Conservation (phyloP, 2,329 filamentous ascomycete species). For the Stagonosporopsis chrysanthemi region DNA sequence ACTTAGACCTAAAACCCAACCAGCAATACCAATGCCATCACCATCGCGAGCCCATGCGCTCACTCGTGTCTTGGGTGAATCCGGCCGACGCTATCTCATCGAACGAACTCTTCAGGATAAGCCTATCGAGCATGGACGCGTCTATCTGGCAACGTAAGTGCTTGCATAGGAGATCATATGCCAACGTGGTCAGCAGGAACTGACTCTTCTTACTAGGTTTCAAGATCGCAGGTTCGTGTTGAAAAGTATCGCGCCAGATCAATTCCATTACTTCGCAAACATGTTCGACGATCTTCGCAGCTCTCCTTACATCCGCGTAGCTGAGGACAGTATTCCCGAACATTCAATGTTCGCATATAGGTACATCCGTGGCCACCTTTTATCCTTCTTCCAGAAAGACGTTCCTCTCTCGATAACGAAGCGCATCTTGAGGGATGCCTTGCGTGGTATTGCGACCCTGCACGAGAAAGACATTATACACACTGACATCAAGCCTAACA, state of each 20-base stretch:
- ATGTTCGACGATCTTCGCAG: constrained; percentile 22
- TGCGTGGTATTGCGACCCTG: constrained; percentile 16
- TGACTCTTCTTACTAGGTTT: no score
- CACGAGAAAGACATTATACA: constrained; percentile 27
- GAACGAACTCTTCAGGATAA: constrained; percentile 16
- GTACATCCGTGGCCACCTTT: constrained; percentile 54
- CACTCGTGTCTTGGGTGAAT: constrained; percentile 7
- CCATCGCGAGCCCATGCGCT: not conserved
- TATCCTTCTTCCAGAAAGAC: constrained; percentile 53
- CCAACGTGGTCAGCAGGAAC: no score
- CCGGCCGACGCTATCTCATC: constrained; percentile 15
- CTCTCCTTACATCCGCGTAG: constrained; percentile 17
- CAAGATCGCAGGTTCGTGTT: constrained; percentile 5
- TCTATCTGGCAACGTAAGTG: constrained; percentile 22
- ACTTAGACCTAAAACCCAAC: no score
- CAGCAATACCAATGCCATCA: not conserved
- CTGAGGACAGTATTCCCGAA: constrained; percentile 54
- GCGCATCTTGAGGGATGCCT: constrained; percentile 49
- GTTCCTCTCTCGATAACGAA: constrained; percentile 51
- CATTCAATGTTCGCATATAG: constrained; percentile 57
- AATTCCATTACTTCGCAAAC: constrained; percentile 17
- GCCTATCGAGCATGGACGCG: constrained; percentile 7
- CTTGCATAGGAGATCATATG: no score
- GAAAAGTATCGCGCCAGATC: constrained; percentile 6
- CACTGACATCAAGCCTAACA: constrained; percentile 55